phyloP scores from a whole-genome alignment of 2,329 filamentous ascomycete genomes.

The Pleomassaria siparia region DNA sequence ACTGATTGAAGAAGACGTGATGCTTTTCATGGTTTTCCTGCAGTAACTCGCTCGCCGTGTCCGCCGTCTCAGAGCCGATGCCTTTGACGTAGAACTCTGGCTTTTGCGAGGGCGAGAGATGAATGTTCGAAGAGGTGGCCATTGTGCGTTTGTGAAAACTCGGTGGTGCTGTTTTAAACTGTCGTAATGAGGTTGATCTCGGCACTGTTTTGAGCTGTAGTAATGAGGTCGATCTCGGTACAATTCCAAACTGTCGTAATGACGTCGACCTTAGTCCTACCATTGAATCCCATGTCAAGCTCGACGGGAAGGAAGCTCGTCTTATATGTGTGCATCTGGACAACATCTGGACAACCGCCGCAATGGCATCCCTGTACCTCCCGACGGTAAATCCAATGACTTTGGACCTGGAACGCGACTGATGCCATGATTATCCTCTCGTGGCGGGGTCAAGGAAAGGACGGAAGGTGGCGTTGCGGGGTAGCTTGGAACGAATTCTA shows the following conservation, averaged over 20 bases:
- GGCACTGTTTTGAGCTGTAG: too few species aligned
- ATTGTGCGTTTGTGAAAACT: constrained; percentile 15
- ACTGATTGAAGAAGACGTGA: constrained; percentile 78
- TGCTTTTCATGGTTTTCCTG: constrained; percentile 74
- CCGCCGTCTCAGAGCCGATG: constrained; percentile 61
- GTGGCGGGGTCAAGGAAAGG: not conserved
- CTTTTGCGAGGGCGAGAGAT: constrained; percentile 47
- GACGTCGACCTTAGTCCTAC: constrained; percentile 1
- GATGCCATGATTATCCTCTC: not conserved
- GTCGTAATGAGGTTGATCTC: constrained; percentile 1
- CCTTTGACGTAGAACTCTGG: constrained; percentile 51
- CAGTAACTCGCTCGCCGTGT: constrained; percentile 66
- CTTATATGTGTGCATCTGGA: constrained; percentile 4
- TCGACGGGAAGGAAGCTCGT: constrained; percentile 1
- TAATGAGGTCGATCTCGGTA: not conserved
- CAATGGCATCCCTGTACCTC: too few species aligned
- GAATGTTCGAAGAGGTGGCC: constrained; percentile 36
- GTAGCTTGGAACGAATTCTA: not conserved
- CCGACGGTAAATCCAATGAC: too few species aligned
- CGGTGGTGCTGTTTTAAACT: not conserved
- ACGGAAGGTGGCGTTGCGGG: constrained; percentile 2
- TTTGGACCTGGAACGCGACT: too few species aligned
- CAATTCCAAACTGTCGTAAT: not conserved
- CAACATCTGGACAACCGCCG: not conserved
- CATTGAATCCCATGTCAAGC: not conserved